Conservation (phyloP, 75 land plant genomes). For the Azolla pinnata region DNA sequence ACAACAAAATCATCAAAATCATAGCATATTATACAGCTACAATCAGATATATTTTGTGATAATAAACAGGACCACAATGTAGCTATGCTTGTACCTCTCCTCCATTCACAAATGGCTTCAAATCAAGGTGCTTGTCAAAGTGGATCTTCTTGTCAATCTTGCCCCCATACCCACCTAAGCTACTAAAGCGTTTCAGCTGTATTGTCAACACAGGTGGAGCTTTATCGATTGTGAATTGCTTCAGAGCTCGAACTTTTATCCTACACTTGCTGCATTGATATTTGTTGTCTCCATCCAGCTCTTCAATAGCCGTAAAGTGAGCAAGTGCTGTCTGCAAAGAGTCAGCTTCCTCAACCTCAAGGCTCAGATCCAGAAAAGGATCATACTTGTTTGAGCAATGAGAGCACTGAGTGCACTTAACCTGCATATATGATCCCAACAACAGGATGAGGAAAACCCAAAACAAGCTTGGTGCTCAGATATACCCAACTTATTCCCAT, state of each 20-base stretch:
- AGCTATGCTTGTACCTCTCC: conserved; percentile 5
- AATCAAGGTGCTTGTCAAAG: conserved; percentile 20
- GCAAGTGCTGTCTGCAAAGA: conserved; percentile 24
- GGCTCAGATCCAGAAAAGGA: conserved; percentile 26
- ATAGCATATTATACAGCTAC: too few relatives aligned
- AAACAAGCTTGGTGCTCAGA: too few relatives aligned
- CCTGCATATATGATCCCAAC: conserved; percentile 12
- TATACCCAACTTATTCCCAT: too few relatives aligned
- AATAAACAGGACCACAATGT: background rate
- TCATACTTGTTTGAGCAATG: conserved; percentile 23
- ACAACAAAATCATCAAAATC: background rate
- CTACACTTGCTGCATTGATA: conserved; percentile 24
- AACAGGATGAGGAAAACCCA: too few relatives aligned
- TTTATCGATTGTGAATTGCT: conserved; percentile 27
- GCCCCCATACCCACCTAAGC: conserved; percentile 21
- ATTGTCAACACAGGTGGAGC: conserved; percentile 24
- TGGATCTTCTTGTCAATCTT: conserved; percentile 29
- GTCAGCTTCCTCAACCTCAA: conserved; percentile 24
- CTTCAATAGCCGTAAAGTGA: conserved; percentile 20
- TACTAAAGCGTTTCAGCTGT: conserved; percentile 28
- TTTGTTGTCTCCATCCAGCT: conserved; percentile 29
- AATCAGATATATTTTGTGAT: too few relatives aligned
- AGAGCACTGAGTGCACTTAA: conserved; percentile 20
- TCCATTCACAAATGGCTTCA: conserved; percentile 79
- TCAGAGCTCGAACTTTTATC: conserved; percentile 23